Percentiles rank a stretch among this genome's conserved stretches.
Conservation (phyloP, 1,284 basidiomycete genomes). For the Tylopilus sp. region DNA sequence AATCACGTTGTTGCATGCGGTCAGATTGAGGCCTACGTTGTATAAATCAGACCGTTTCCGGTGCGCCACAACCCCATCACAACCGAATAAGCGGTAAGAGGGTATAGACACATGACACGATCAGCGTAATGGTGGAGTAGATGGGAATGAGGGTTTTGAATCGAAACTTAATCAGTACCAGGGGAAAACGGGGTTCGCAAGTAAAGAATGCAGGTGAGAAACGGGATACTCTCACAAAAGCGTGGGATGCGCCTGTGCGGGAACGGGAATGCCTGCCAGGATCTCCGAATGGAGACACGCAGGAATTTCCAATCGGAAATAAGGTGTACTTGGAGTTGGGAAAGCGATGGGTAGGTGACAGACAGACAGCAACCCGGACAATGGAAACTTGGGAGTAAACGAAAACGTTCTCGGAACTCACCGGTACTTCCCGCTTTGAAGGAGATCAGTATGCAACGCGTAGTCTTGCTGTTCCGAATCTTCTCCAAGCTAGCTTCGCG, state of each 20-base stretch:
- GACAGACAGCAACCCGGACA: background rate
- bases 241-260: background rate
- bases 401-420: conserved; percentile 30
- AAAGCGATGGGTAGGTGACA: background rate
- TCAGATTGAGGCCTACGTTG: conserved; percentile 77
- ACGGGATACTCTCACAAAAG: background rate
- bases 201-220: background rate
- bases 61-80: conserved; percentile 3
- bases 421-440: conserved; percentile 95
- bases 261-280: background rate
- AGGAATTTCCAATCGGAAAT: background rate
- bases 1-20: conserved; percentile 91
- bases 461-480: conserved; percentile 60
- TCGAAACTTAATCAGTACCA: conserved; percentile 14
- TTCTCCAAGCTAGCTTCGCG: conserved; percentile 70
- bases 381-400: background rate
- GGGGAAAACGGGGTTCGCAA: background rate
- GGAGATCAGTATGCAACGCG: conserved; percentile 84
- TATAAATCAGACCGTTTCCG: conserved; percentile 1
- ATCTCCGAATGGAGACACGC: too few relatives aligned
- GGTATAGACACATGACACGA: conserved; percentile 1
- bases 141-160: background rate
- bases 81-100: background rate
- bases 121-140: background rate
- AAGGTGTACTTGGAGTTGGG: background rate